phyloP scores from a whole-genome alignment of 2,329 filamentous ascomycete species.

The Endothia cerciana region DNA sequence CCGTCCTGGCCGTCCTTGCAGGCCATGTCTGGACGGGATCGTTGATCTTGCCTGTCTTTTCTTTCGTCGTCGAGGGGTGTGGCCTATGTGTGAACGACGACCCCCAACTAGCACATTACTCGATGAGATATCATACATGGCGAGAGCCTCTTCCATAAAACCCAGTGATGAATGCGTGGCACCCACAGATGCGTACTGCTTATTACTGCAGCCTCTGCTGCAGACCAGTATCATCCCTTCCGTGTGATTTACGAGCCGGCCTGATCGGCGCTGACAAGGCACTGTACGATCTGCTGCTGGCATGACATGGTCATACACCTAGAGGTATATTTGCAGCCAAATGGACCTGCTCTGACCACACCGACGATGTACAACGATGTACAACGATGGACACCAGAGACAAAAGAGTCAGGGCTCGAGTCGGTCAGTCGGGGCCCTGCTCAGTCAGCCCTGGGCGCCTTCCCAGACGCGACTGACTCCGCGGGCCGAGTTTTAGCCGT shows the following conservation, averaged over 20 bases:
- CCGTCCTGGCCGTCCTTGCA: neutral
- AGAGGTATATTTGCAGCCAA: neutral
- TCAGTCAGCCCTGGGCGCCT: slow-evolving; percentile 9
- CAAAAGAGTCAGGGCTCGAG: neutral
- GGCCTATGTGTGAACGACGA: neutral
- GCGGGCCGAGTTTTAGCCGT: slow-evolving; percentile 19
- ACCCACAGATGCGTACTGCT: neutral
- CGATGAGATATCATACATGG: neutral
- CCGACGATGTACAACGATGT: slow-evolving; percentile 6
- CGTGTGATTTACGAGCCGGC: neutral
- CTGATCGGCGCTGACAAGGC: neutral
- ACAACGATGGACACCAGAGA: neutral
- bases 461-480: neutral
- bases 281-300: neutral
- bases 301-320: neutral
- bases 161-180: neutral
- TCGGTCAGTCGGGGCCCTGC: neutral
- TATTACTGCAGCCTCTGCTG: neutral
- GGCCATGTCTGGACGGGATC: neutral
- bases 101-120: slow-evolving; percentile 1
- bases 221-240: neutral
- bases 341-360: neutral
- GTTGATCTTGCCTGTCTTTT: neutral
- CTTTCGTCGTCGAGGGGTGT: neutral
- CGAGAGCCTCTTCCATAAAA: slow-evolving; percentile 1